Conservation (phyloP, 2,329 filamentous ascomycete genomes). For the Fusarium sp. region DNA sequence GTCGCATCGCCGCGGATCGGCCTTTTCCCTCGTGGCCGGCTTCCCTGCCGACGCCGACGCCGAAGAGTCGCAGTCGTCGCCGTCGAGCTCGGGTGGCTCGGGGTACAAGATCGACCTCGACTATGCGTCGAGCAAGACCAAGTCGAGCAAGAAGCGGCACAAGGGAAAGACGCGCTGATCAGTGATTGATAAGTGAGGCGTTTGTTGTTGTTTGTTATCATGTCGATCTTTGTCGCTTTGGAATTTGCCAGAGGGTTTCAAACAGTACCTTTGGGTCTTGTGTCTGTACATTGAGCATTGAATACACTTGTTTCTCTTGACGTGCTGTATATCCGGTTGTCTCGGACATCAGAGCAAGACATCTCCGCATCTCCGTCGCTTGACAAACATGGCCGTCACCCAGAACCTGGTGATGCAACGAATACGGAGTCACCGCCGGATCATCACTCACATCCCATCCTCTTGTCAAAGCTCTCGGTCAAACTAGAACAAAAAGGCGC, state of each 20-base stretch:
- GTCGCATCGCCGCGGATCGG: constrained; percentile 51
- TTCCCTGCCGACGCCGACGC: constrained; percentile 21
- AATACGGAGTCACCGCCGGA: too few relatives aligned
- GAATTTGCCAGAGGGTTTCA: neutral
- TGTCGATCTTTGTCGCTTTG: neutral
- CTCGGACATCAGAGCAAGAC: neutral
- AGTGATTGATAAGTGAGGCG: neutral
- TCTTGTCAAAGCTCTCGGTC: too few relatives aligned
- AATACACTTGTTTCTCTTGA: neutral
- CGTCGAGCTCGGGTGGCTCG: constrained; percentile 41
- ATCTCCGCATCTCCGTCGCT: constrained; percentile 2
- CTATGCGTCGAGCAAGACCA: constrained; percentile 48
- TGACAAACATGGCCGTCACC: neutral
- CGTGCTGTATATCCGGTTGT: neutral
- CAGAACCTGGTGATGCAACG: neutral
- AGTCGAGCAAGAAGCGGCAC: constrained; percentile 49
- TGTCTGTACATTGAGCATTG: constrained; percentile 4
- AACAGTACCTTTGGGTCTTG: too few relatives aligned
- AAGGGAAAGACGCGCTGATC: constrained; percentile 44
- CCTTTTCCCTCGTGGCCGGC: constrained; percentile 44
- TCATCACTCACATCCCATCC: too few relatives aligned
- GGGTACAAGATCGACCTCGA: constrained; percentile 52
- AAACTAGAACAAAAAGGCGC: too few relatives aligned
- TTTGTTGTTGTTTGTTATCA: neutral
- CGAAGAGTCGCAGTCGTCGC: constrained; percentile 34